Percentiles rank a stretch among this genome's conserved stretches.
Evolutionary conservation across 2,329 filamentous ascomycete genomes (phyloP).

Genomic region (Cercospora zeina): DNA sequence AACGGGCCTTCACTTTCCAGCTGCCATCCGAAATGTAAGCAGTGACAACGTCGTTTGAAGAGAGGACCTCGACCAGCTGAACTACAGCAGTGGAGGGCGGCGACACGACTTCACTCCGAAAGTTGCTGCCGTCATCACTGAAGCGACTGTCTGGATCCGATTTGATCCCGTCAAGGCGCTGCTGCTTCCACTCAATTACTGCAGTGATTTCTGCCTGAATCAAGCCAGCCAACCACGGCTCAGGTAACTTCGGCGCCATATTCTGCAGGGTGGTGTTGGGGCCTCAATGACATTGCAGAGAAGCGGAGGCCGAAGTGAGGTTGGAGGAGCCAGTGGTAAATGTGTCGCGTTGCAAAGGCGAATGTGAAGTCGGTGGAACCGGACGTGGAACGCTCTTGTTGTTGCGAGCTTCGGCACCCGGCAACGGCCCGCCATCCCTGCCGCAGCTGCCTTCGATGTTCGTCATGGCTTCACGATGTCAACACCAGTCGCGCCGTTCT

Average conservation of each 20-base stretch:
- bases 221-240: slow-evolving; percentile 36
- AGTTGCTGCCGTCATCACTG: slow-evolving; percentile 38
- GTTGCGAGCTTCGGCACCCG: background rate
- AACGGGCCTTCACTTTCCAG: slow-evolving; percentile 30
- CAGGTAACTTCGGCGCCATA: slow-evolving; percentile 30
- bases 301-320: background rate
- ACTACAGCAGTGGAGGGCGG: slow-evolving; percentile 17
- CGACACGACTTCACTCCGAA: slow-evolving; percentile 29
- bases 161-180: slow-evolving; percentile 27
- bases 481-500: background rate
- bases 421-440: slow-evolving; percentile 1
- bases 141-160: slow-evolving; percentile 33
- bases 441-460: slow-evolving; percentile 3
- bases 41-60: slow-evolving; percentile 18
- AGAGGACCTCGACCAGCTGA: slow-evolving; percentile 30
- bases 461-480: slow-evolving; percentile 9
- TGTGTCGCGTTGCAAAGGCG: background rate
- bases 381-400: background rate
- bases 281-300: slow-evolving; percentile 14
- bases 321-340: background rate
- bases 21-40: slow-evolving; percentile 35
- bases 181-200: slow-evolving; percentile 35
- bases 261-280: background rate
- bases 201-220: slow-evolving; percentile 33
- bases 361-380: background rate